Base-by-base conservation (phyloP, 2,329 filamentous ascomycete genomes). In the Xylogone sp. region DNA sequence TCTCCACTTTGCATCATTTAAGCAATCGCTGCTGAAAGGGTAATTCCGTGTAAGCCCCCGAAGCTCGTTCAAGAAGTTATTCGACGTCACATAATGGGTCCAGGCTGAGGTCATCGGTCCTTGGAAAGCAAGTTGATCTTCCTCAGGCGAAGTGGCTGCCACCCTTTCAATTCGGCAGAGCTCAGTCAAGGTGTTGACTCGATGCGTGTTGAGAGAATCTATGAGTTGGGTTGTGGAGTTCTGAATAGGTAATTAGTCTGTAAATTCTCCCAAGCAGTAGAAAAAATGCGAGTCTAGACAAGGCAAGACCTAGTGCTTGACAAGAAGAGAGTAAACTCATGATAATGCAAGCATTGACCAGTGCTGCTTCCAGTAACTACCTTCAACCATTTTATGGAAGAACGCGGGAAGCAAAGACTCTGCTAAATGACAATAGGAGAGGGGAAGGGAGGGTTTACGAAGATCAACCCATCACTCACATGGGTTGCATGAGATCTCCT, bases 111-210 rank as follows among this genome's bases (percentile, higher is more conserved):
- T 87, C 83, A 90, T 86, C 10, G 86, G 83, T 5, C 69, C 70
- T 62, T 81, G 78, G 56, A 83, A 79, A 22, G 77, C 76, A 13
- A 78, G 78, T 45, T 87, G 79, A 49, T 83, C 80, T 43, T 81
- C 75, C 42, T 77, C 73, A 27, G 82, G 75, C 53, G 81, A 76
- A 2, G 73, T 67, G 2, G 83, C 80, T 21, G 87, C 84, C 3
- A 81, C 74, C 51, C 81, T 79, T 65, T 91, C 87, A 59, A 89
- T 83, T 16, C 85, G 83, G 57, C 86, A 83, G 22, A 90, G 78
- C 56, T 88, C 86, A 0, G 82, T 84, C 19, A 90, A 74, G 0
- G 87, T 90, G 65, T 90, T 90, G 65, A 90, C 74, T n/a, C 81
- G 80, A 61, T 87, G 85, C 0, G 80, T 82, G 43, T 73, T 73